Evolutionary conservation across 2,329 filamentous ascomycete species (phyloP), one percentile per base, ranked within the genome.

Genomic region (Sporothrix brunneoviolacea): DNA sequence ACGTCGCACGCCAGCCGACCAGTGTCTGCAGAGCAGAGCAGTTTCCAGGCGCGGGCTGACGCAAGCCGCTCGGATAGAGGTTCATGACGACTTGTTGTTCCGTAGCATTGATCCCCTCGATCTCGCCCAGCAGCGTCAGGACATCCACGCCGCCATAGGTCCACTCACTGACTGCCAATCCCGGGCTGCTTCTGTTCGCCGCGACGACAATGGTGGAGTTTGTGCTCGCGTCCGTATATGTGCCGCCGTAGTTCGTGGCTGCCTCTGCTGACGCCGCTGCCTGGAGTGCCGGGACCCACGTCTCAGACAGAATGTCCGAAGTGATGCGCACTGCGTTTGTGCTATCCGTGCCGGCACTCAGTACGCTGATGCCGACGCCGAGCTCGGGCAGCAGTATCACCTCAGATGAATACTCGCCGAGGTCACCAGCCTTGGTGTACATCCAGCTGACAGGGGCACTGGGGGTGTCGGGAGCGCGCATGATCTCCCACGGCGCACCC

Each of bases 401-500:
- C 3, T 61, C 55, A 3, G 65, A 57, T 55, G 69, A 64, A 57
- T 75, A 76, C 13, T 59, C 43, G 12, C 67, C 66, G 3, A 73
- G 51, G 48, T 69, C 68, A 2, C 73, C 74, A 3, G 58, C 61
- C 57, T 76, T 77, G 33, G 69, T 68, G 58, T 73, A 74, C 3
- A 76, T 76, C 71, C n/a, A 74, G 59, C 1, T 70, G 53, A 4
- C 32, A 8, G 48, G 21, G 64, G 62, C 51, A 70, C 68, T 0
- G 57, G 54, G 4, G 65, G 66, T 51, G 38, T 49, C 68, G 58
- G 44, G 44, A n/a, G 61, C 55, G 22, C 69, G 67, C 16, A 66
- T 60, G 38, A 75, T 75, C 55, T 75, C 72, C 71, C 71, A 76
- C 0, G 71, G 70, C 10, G 63, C 64, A 12, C 72, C 73, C 28